phyloP scores from a whole-genome alignment of 805 yeast species.

The Vanderwaltozyma verrucispora region DNA sequence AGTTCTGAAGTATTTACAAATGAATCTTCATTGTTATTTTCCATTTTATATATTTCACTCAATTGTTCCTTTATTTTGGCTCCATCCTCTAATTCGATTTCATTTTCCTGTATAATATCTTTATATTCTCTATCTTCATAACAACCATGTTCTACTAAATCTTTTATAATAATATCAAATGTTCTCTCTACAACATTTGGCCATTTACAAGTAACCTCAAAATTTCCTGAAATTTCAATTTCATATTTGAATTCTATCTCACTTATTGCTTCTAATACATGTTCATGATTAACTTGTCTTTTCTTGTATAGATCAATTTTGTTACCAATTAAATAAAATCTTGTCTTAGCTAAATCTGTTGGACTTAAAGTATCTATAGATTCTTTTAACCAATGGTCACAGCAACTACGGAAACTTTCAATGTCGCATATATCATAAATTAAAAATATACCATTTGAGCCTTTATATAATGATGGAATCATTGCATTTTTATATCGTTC shows the following conservation, averaged over 20 bases:
- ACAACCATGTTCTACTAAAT: slow-evolving; percentile 33
- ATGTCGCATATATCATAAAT: slow-evolving; percentile 36
- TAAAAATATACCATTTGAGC: slow-evolving; percentile 36
- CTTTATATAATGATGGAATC: slow-evolving; percentile 36
- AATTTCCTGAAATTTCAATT: slow-evolving; percentile 32
- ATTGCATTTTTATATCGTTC: slow-evolving; percentile 37
- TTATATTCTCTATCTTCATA: slow-evolving; percentile 22
- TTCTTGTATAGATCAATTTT: slow-evolving; percentile 31
- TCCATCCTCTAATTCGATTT: background rate
- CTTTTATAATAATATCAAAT: slow-evolving; percentile 31
- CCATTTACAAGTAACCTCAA: slow-evolving; percentile 39
- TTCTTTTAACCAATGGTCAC: slow-evolving; percentile 35
- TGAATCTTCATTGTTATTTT: background rate
- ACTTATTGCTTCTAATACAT: slow-evolving; percentile 28
- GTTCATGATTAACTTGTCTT: slow-evolving; percentile 32
- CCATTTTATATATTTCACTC: background rate
- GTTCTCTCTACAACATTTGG: slow-evolving; percentile 30
- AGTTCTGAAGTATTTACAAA: background rate
- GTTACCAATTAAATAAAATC: slow-evolving; percentile 38
- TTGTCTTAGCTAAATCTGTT: slow-evolving; percentile 22
- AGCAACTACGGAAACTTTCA: slow-evolving; percentile 29
- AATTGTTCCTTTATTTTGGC: background rate
- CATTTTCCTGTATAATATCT: background rate
- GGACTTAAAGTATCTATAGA: slow-evolving; percentile 27
- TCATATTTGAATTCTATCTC: slow-evolving; percentile 24